Evolutionary conservation across 805 yeast genomes (phyloP).

Genomic region (Yarrowia sp.): DNA sequence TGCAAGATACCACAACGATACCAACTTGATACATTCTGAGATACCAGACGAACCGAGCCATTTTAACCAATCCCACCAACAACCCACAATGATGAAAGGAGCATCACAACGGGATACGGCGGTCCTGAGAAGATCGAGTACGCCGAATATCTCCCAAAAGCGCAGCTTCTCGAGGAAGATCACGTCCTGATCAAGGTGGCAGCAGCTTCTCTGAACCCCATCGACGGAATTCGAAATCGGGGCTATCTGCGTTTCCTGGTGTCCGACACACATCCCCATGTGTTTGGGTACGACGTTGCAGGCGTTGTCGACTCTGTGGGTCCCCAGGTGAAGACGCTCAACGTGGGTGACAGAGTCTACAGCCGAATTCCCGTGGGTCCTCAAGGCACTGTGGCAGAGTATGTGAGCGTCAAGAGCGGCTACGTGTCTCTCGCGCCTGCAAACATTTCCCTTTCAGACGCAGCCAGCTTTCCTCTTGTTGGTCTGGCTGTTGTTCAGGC

Average conservation of each 20-base stretch:
- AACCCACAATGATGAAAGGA: not conserved
- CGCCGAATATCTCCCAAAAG: not conserved
- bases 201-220: conserved; percentile 62
- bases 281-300: conserved; percentile 63
- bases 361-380: conserved; percentile 57
- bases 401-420: not conserved
- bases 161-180: not conserved
- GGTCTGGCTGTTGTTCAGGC: conserved; percentile 36
- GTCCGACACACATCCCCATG: conserved; percentile 9
- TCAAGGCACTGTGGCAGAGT: conserved; percentile 54
- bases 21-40: no score
- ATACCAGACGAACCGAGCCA: no score
- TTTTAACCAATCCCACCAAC: no score
- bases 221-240: conserved; percentile 54
- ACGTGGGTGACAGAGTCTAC: conserved; percentile 62
- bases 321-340: conserved; percentile 40
- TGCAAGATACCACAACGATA: not conserved
- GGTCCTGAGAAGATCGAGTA: conserved; percentile 10
- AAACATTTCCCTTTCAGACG: conserved; percentile 49
- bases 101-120: not conserved
- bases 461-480: conserved; percentile 62
- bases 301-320: conserved; percentile 63
- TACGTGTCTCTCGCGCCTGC: not conserved
- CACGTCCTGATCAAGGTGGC: conserved; percentile 55
- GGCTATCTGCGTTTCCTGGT: not conserved